Percentiles rank a stretch among this genome's conserved stretches.
Conservation (phyloP, 495 filamentous ascomycete species). For the Neurospora sp. region DNA sequence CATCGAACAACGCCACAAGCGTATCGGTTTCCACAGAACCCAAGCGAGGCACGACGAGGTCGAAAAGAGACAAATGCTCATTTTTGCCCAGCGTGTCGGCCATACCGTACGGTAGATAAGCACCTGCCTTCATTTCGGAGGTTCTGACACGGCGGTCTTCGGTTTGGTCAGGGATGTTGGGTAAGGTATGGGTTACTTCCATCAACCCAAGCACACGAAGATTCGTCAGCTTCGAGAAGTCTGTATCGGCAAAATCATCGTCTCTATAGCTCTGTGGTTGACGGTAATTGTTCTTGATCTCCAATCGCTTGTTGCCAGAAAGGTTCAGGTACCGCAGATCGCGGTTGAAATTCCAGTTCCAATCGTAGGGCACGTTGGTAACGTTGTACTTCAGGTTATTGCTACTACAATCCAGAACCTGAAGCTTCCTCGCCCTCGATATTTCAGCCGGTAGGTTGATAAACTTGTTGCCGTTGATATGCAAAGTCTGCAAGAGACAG, state of each 20-base stretch:
- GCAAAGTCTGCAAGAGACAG: constrained; percentile 73
- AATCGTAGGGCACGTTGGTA: constrained; percentile 98
- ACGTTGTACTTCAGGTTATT: constrained; percentile 99
- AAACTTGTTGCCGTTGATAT: constrained; percentile 96
- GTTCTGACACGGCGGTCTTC: constrained; percentile 93
- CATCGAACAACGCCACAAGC: constrained; percentile 89
- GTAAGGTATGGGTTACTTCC: constrained; percentile 87
- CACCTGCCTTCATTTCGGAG: constrained; percentile 80
- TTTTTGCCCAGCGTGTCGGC: constrained; percentile 89
- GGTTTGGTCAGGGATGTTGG: constrained; percentile 85
- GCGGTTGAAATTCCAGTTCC: constrained; percentile 99
- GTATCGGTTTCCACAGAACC: constrained; percentile 87
- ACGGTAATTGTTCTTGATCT: constrained; percentile 57
- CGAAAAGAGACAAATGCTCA: constrained; percentile 93
- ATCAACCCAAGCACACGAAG: constrained; percentile 87
- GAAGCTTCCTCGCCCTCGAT: constrained; percentile 79
- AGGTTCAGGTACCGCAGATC: constrained; percentile 93
- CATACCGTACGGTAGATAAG: constrained; percentile 84
- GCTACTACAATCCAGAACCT: constrained; percentile 88
- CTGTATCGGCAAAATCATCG: constrained; percentile 55
- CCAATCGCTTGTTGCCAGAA: constrained; percentile 91
- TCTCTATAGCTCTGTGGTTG: constrained; percentile 47
- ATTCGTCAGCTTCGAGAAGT: constrained; percentile 79
- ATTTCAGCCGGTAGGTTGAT: constrained; percentile 93
- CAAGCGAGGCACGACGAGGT: constrained; percentile 90